Conservation (phyloP, 257 asterid species). For the Capsicum chinense region DNA sequence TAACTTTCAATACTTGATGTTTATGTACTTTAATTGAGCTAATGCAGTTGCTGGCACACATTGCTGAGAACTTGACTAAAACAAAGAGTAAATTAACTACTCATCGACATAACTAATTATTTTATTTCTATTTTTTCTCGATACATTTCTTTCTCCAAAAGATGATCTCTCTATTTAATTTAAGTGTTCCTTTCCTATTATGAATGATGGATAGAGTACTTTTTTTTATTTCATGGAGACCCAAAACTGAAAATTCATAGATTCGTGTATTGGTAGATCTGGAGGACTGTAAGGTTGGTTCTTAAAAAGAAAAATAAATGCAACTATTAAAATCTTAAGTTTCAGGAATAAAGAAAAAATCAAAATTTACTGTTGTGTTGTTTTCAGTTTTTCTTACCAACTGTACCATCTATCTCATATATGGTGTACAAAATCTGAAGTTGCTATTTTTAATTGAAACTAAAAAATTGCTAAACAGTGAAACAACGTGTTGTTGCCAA, state of each 20-base stretch:
- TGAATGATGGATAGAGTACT: slow-evolving; percentile 32
- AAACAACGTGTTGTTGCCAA: too few relatives aligned
- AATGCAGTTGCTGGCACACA: slow-evolving; percentile 54
- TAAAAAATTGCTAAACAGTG: too few relatives aligned
- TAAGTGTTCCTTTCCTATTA: background rate
- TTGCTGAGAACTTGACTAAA: slow-evolving; percentile 47
- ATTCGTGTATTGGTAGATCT: background rate
- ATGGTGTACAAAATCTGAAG: too few relatives aligned
- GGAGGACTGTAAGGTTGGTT: slow-evolving; percentile 15
- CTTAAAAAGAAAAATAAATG: background rate
- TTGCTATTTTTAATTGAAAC: too few relatives aligned
- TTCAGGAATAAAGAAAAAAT: too few relatives aligned
- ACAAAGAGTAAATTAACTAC: slow-evolving; percentile 32
- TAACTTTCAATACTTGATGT: too few relatives aligned
- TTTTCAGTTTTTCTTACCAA: too few relatives aligned
- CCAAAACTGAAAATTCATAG: slow-evolving; percentile 29
- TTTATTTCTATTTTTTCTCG: background rate
- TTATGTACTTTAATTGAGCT: too few relatives aligned
- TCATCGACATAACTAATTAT: background rate
- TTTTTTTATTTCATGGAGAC: slow-evolving; percentile 31
- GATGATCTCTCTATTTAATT: background rate
- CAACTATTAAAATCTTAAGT: too few relatives aligned
- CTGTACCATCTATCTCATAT: too few relatives aligned
- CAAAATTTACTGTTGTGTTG: too few relatives aligned
- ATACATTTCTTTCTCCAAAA: background rate